Evolutionary conservation across 2,329 filamentous ascomycete genomes (phyloP).

Genomic region (Colletotrichum destructivum): DNA sequence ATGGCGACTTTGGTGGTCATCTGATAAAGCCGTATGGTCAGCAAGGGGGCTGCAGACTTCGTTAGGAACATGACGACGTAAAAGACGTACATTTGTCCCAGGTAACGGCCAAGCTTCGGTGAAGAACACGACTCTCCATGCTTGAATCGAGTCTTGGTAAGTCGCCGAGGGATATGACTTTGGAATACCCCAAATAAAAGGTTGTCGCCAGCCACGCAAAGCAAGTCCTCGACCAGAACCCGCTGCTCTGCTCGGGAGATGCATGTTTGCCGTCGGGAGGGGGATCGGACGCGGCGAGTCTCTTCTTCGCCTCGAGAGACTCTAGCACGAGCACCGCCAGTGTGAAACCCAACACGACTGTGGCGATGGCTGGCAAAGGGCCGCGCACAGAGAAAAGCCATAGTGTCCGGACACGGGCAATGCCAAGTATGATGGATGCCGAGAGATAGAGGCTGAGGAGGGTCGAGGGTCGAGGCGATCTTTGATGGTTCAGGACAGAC

Average conservation of each 20-base stretch:
- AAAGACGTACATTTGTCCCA: slow-evolving; percentile 44
- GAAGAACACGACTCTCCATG: slow-evolving; percentile 10
- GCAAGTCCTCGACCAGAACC: slow-evolving; percentile 34
- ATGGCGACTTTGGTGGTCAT: slow-evolving; percentile 38
- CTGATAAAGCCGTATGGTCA: slow-evolving; percentile 6
- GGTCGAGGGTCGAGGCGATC: no score
- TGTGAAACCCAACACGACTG: background rate
- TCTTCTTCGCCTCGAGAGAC: slow-evolving; percentile 12
- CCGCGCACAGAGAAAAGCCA: no score
- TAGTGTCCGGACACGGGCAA: no score
- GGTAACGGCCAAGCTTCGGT: background rate
- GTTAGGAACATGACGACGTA: no score
- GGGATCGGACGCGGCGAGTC: background rate
- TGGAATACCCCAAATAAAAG: slow-evolving; percentile 19
- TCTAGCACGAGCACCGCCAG: background rate
- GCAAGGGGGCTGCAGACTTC: no score
- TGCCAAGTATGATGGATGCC: no score
- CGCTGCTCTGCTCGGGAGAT: slow-evolving; percentile 22
- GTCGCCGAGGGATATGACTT: slow-evolving; percentile 21
- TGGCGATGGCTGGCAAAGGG: no score
- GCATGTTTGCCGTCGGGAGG: background rate
- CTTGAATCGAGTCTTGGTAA: slow-evolving; percentile 18
- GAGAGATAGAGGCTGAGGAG: no score
- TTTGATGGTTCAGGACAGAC: no score
- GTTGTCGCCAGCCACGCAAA: slow-evolving; percentile 30